Evolutionary conservation across 306 rosid genomes (phyloP).

Genomic region (Clitoria ternatea): DNA sequence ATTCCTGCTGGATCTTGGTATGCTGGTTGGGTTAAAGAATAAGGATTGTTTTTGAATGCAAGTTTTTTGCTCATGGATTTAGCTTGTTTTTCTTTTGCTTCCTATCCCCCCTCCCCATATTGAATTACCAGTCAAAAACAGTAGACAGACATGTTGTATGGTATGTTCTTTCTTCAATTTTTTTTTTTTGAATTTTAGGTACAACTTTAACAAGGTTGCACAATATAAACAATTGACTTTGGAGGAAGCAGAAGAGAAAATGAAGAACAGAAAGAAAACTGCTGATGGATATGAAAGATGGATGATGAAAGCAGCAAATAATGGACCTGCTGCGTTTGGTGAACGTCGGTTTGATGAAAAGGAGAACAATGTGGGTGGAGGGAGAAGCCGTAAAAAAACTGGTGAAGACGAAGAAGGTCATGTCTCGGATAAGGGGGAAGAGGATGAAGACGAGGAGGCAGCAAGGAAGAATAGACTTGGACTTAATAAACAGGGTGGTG

Average conservation of each 20-base stretch:
- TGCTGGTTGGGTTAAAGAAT: neutral
- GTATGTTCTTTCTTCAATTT: neutral
- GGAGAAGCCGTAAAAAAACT: conserved; percentile 46
- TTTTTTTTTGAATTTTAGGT: conserved; percentile 36
- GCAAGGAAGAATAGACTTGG: conserved; percentile 57
- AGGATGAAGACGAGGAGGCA: conserved; percentile 75
- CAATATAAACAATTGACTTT: conserved; percentile 77
- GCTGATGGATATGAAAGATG: conserved; percentile 91
- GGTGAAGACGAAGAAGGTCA: conserved; percentile 61
- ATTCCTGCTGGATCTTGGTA: conserved; percentile 96
- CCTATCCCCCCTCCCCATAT: neutral
- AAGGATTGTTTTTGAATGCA: neutral
- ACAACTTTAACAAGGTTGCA: conserved; percentile 80
- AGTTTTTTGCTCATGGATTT: neutral
- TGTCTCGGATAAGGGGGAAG: conserved; percentile 75
- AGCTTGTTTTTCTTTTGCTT: neutral
- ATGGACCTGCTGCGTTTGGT: conserved; percentile 72
- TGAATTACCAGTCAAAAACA: neutral
- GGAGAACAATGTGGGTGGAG: conserved; percentile 37
- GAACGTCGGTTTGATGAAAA: conserved; percentile 60
- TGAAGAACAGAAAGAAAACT: conserved; percentile 71
- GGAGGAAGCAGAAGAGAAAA: conserved; percentile 95
- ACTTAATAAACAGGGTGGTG: conserved; percentile 52
- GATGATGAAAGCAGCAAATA: conserved; percentile 90
- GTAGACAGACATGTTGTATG: neutral